phyloP scores from a whole-genome alignment of 169 alveolate species.

The Cryptosporidium viatorum region DNA sequence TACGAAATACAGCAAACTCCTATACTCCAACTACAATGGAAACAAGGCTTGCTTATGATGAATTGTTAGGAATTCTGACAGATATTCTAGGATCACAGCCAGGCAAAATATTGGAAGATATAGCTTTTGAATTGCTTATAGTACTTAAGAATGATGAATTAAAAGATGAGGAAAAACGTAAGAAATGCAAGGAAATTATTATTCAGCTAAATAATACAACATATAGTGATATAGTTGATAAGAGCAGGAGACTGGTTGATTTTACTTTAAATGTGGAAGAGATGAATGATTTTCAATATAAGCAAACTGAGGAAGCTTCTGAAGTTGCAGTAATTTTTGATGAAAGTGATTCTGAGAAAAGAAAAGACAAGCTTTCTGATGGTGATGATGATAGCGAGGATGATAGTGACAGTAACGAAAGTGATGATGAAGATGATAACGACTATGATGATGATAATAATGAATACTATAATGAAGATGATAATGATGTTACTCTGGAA shows the following conservation, averaged over 20 bases:
- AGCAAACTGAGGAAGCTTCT: slow-evolving; percentile 78
- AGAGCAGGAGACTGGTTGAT: slow-evolving; percentile 83
- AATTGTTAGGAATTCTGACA: slow-evolving; percentile 87
- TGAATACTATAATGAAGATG: slow-evolving; percentile 50
- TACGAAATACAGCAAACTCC: slow-evolving; percentile 84
- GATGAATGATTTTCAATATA: slow-evolving; percentile 81
- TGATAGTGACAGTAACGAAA: slow-evolving; percentile 79
- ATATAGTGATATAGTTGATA: slow-evolving; percentile 81
- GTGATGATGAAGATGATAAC: slow-evolving; percentile 57
- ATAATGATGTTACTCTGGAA: slow-evolving; percentile 27
- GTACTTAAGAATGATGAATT: slow-evolving; percentile 87
- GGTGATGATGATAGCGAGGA: slow-evolving; percentile 51
- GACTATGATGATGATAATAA: slow-evolving; percentile 70
- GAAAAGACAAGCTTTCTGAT: slow-evolving; percentile 55
- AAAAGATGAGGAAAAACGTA: slow-evolving; percentile 84
- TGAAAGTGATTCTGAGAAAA: slow-evolving; percentile 71
- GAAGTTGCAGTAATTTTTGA: slow-evolving; percentile 82
- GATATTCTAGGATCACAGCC: slow-evolving; percentile 92
- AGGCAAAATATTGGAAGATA: slow-evolving; percentile 90
- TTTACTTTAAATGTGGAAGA: slow-evolving; percentile 80
- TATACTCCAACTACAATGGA: slow-evolving; percentile 93
- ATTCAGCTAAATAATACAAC: slow-evolving; percentile 80
- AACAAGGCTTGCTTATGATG: slow-evolving; percentile 90
- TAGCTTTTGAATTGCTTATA: slow-evolving; percentile 92
- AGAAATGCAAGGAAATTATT: slow-evolving; percentile 83